Conservation (phyloP, 2,329 filamentous ascomycete genomes). For the Coniochaeta sp. region DNA sequence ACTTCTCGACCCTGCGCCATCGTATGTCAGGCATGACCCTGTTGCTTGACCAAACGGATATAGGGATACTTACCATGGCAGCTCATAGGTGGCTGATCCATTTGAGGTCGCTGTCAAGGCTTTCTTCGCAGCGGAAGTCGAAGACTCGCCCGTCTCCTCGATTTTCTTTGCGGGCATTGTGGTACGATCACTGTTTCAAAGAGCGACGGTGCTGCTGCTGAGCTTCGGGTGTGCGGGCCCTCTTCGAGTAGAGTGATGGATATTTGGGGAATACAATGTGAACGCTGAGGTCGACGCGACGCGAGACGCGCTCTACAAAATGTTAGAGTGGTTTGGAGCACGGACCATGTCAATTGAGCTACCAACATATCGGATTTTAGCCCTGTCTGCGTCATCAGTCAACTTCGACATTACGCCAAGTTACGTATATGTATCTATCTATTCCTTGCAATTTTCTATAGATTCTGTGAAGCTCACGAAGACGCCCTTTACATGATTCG, state of each 20-base stretch:
- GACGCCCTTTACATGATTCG: not conserved
- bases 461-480: not conserved
- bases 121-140: conserved; percentile 50
- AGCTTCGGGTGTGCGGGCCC: not conserved
- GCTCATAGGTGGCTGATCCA: conserved; percentile 56
- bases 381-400: too few species aligned
- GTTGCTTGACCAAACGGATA: not conserved
- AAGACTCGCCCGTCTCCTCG: conserved; percentile 52
- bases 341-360: not conserved
- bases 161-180: conserved; percentile 41
- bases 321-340: conserved; percentile 1
- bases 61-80: conserved; percentile 58
- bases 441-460: not conserved
- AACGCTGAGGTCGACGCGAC: not conserved
- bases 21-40: not conserved
- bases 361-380: too few species aligned
- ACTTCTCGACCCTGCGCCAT: conserved; percentile 83
- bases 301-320: conserved; percentile 1
- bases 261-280: not conserved
- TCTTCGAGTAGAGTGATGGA: not conserved
- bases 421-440: not conserved
- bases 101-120: conserved; percentile 41
- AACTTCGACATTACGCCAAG: too few species aligned
- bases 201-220: not conserved
- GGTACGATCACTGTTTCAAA: not conserved